Percentiles rank a stretch among this genome's conserved stretches.
phyloP scores from a whole-genome alignment of 202 grass and related monocot genomes.

The Tripidium arundinaceum region DNA sequence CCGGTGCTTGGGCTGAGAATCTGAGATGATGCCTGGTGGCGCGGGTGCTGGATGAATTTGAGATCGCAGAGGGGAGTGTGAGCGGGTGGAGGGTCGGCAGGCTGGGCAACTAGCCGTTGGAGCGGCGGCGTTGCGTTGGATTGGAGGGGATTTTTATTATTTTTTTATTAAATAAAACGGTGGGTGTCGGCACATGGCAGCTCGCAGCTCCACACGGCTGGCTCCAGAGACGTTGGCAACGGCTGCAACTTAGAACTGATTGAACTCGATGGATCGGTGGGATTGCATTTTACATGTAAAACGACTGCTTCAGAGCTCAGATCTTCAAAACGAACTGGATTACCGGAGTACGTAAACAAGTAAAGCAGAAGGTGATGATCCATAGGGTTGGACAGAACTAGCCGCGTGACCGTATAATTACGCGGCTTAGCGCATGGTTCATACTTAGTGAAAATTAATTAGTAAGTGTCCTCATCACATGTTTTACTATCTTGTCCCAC shows the following conservation, averaged over 20 bases:
- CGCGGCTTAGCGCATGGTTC: neutral
- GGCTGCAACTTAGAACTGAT: neutral
- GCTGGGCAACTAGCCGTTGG: conserved; percentile 63
- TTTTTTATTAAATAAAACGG: neutral
- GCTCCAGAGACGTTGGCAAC: conserved; percentile 13
- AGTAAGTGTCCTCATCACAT: too few species aligned
- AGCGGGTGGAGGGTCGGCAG: neutral
- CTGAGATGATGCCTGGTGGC: neutral
- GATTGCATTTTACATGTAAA: neutral
- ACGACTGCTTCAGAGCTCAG: neutral
- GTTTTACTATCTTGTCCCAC: too few species aligned
- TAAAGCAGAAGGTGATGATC: neutral
- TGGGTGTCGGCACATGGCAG: neutral
- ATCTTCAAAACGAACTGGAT: neutral
- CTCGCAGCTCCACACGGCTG: neutral
- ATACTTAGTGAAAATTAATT: too few species aligned
- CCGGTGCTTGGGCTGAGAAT: neutral
- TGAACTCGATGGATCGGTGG: neutral
- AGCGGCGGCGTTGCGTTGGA: conserved; percentile 23
- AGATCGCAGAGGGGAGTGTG: neutral
- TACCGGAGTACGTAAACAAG: neutral
- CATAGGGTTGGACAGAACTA: neutral
- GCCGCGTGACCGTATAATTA: neutral
- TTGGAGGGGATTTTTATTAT: neutral
- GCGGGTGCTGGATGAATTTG: conserved; percentile 34